Evolutionary conservation across 2,329 filamentous ascomycete genomes (phyloP).

Genomic region (Monascus ruber): DNA sequence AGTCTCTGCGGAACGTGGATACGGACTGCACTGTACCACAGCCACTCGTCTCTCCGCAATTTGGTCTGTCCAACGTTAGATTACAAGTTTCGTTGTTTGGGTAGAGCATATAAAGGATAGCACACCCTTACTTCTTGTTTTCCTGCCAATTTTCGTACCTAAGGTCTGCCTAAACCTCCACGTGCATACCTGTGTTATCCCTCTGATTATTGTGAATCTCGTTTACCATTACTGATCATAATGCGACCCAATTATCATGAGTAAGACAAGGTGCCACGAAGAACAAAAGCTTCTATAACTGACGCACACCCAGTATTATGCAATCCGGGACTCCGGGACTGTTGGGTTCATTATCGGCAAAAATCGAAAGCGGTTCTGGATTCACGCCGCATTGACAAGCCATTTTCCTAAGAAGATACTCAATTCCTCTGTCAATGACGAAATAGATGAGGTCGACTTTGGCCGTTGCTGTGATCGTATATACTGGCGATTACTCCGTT

Average conservation of each 20-base stretch:
- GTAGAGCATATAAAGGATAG: neutral
- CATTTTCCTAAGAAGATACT: neutral
- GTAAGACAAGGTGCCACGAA: neutral
- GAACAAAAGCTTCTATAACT: neutral
- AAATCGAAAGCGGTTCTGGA: neutral
- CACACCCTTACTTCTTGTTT: neutral
- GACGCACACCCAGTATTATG: too few species aligned
- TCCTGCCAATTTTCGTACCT: neutral
- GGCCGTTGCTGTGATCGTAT: too few species aligned
- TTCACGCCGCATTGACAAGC: neutral
- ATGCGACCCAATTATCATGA: neutral
- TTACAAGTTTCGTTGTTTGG: neutral
- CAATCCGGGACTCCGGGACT: too few species aligned
- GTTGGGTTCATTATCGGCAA: neutral
- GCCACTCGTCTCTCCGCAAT: neutral
- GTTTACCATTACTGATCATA: neutral
- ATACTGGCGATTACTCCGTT: too few species aligned
- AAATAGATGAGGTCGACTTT: too few species aligned
- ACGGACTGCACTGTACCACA: neutral
- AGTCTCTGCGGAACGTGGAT: neutral
- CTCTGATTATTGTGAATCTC: neutral
- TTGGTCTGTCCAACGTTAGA: neutral
- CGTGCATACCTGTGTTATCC: neutral
- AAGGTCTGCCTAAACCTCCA: neutral
- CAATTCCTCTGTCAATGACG: too few species aligned